These are phyloP conservation scores for Smallanthus sonchifolius DNA, from an alignment of 129 eudicot species.

Conservation along the genomic window DNA sequence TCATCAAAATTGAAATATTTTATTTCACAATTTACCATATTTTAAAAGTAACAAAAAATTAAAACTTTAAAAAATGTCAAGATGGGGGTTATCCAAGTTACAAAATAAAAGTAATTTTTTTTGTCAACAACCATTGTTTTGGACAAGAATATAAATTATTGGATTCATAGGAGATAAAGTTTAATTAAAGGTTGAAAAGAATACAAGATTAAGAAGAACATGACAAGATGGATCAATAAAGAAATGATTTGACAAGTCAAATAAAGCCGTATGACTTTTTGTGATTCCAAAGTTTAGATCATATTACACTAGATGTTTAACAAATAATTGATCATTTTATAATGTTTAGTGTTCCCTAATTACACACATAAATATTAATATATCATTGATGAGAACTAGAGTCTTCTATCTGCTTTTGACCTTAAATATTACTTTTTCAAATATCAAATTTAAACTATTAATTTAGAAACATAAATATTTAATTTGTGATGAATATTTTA, in stretches of 20 bases:
- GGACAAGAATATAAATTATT: slow-evolving; percentile 23
- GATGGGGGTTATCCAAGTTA: background rate
- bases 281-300: slow-evolving; percentile 6
- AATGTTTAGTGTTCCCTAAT: background rate
- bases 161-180: slow-evolving; percentile 19
- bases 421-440: background rate
- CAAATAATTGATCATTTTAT: background rate
- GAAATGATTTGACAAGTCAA: slow-evolving; percentile 25
- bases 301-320: slow-evolving; percentile 10
- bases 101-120: background rate
- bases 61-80: background rate
- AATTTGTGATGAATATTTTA: too few relatives aligned
- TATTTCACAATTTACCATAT: background rate
- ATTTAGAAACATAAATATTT: background rate
- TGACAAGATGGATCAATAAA: slow-evolving; percentile 32
- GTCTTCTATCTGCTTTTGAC: background rate
- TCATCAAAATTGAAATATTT: too few relatives aligned
- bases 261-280: slow-evolving; percentile 27
- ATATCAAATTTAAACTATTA: background rate
- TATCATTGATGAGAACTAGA: background rate
- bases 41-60: background rate
- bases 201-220: slow-evolving; percentile 17
- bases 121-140: background rate
- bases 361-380: background rate
- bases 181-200: slow-evolving; percentile 9